phyloP scores from a whole-genome alignment of 306 rosid genomes.

The Potentilla sterilis region DNA sequence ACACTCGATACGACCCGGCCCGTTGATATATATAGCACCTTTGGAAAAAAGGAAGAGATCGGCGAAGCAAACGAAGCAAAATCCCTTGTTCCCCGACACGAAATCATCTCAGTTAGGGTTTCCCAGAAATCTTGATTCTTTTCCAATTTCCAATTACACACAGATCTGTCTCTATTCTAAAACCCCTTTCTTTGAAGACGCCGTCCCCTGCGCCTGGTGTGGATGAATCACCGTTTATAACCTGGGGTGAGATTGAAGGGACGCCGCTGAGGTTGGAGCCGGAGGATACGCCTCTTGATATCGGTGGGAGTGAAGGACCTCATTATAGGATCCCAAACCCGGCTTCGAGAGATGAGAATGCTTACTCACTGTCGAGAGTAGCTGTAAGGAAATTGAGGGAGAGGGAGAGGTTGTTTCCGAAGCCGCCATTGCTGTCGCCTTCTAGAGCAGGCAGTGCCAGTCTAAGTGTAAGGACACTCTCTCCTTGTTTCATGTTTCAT shows the following conservation, averaged over 20 bases:
- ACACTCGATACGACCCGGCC: no score
- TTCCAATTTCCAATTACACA: neutral
- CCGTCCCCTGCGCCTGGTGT: constrained; percentile 96
- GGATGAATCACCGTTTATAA: constrained; percentile 84
- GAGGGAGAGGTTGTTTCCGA: constrained; percentile 77
- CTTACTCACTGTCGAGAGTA: constrained; percentile 85
- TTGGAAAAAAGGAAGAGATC: no score
- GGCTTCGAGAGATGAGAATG: constrained; percentile 78
- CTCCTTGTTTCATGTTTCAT: no score
- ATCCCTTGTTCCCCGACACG: constrained; percentile 27
- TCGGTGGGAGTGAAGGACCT: constrained; percentile 89
- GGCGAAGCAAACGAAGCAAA: no score
- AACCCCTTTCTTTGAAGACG: constrained; percentile 36
- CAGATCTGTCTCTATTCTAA: neutral
- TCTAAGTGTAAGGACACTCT: constrained; percentile 74
- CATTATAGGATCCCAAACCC: constrained; percentile 77
- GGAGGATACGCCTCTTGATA: constrained; percentile 83
- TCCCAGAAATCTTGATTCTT: neutral
- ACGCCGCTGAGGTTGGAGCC: constrained; percentile 85
- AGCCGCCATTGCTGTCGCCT: constrained; percentile 88
- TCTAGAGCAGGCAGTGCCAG: constrained; percentile 87
- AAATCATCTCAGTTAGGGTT: constrained; percentile 15
- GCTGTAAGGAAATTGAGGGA: constrained; percentile 84
- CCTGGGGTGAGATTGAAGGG: constrained; percentile 98
- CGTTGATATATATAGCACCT: no score